Conservation (phyloP, 2,329 filamentous ascomycete species). For the Truncatella angustata region DNA sequence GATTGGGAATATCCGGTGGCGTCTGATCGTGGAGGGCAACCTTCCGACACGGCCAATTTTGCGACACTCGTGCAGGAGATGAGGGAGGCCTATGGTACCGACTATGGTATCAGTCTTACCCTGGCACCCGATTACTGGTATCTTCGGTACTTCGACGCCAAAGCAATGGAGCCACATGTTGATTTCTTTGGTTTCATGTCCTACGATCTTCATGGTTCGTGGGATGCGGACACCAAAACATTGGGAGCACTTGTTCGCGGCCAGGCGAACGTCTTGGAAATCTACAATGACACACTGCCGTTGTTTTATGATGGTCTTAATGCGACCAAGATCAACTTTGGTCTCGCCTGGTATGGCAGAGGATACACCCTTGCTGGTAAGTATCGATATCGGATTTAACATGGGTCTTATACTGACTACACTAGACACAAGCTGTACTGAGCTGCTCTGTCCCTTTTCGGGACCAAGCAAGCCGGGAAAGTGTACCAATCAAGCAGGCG, state of each 20-base stretch:
- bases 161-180: constrained; percentile 34
- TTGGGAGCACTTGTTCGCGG: constrained; percentile 30
- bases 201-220: constrained; percentile 40
- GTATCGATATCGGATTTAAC: neutral
- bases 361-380: constrained; percentile 34
- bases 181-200: constrained; percentile 38
- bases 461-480: constrained; percentile 23
- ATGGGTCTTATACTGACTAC: neutral
- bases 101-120: constrained; percentile 40
- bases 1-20: constrained; percentile 45
- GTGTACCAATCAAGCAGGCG: constrained; percentile 27
- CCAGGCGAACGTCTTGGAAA: constrained; percentile 42
- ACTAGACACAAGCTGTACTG: constrained; percentile 22
- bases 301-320: constrained; percentile 40
- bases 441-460: constrained; percentile 20
- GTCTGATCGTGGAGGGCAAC: constrained; percentile 32
- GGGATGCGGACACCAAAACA: constrained; percentile 33
- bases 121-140: constrained; percentile 37
- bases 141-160: constrained; percentile 33
- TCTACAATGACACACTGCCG: constrained; percentile 32
- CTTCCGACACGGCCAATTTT: constrained; percentile 35
- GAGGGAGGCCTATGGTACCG: constrained; percentile 29
- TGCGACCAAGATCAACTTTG: constrained; percentile 42
- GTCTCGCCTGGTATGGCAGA: constrained; percentile 46
- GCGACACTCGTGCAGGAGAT: constrained; percentile 33